Base-by-base conservation (phyloP, 2,329 filamentous ascomycete genomes). In the Ramichloridium luteum region DNA sequence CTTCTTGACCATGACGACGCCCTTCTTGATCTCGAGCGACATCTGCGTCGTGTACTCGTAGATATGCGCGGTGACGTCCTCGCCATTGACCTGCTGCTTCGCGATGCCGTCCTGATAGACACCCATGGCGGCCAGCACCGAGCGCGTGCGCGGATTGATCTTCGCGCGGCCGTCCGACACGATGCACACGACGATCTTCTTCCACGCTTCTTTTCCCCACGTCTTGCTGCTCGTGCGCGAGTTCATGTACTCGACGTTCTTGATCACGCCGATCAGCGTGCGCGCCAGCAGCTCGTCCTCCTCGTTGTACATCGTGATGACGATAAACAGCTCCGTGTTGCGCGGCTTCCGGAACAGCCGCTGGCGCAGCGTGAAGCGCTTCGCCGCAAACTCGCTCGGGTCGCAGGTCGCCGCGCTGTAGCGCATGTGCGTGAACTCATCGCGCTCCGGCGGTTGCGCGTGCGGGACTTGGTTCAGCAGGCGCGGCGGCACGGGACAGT, bases 241-340 rank as follows among this genome's bases (percentile, higher is more conserved):
- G 59, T 90, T 94, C 82, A 98, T 94, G 65, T 88, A 86, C 57
- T 94, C 88, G 46, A 98, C 83, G 57, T 98, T 98, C 64, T 98
- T 96, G 67, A 96, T 88, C 4, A 98, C 85, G 57, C 90, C 90
- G 30, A 78, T 82, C 83, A 98, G 83, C 4, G 90, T 96, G 25
- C 90, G 77, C 14, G 90, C 85, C 54, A 98, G 94, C 37, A 94
- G 67, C 44, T 96, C 77, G 49, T 98, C 90, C 56, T 98, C 88
- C 53, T 98, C 90, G 53, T 98, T 98, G 65, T 98, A 98, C 88
- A 94, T 94, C 36, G 88, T 96, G 32, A 96, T 75, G 18, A 86
- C 88, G 49, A 96, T 93, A 58, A 96, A 94, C 2, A 96, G 66
- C 61, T 96, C 88, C 0, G 88, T 94, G 51, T 93, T 82, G 33